Evolutionary conservation across 345 rosid species (phyloP).

Genomic region (Heritiera littoralis): DNA sequence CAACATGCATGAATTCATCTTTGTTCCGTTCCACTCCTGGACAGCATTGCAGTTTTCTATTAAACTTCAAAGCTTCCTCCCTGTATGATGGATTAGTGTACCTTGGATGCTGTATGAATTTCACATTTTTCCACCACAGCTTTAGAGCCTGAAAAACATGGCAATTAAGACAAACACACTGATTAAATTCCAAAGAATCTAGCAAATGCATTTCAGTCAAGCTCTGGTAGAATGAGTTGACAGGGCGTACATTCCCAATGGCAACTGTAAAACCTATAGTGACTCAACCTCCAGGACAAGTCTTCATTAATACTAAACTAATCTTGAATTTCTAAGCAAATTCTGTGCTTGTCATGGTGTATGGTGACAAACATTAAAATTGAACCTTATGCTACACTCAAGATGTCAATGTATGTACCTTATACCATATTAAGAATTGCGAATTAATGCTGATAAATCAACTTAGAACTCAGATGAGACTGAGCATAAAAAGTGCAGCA

Average conservation of each 20-base stretch:
- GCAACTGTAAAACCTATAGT: neutral
- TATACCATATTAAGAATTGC: neutral
- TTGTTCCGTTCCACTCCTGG: constrained; percentile 28
- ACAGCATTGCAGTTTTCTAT: constrained; percentile 52
- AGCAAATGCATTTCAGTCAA: neutral
- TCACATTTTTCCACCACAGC: constrained; percentile 87
- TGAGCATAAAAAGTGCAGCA: neutral
- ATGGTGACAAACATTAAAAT: neutral
- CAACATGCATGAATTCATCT: constrained; percentile 22
- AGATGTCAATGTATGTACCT: neutral
- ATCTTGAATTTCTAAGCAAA: neutral
- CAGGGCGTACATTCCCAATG: neutral
- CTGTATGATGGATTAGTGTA: constrained; percentile 57
- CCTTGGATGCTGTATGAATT: constrained; percentile 77
- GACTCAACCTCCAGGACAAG: neutral
- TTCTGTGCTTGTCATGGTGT: neutral
- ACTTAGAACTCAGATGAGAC: neutral
- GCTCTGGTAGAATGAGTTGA: neutral
- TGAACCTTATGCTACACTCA: neutral
- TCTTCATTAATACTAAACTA: neutral
- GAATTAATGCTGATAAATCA: neutral
- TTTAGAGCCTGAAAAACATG: constrained; percentile 60
- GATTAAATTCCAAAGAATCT: constrained; percentile 7
- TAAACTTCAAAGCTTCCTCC: constrained; percentile 58
- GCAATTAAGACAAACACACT: neutral